phyloP scores from a whole-genome alignment of 1,139 yeast genomes.

The Debaryomycetaceae sp. region DNA sequence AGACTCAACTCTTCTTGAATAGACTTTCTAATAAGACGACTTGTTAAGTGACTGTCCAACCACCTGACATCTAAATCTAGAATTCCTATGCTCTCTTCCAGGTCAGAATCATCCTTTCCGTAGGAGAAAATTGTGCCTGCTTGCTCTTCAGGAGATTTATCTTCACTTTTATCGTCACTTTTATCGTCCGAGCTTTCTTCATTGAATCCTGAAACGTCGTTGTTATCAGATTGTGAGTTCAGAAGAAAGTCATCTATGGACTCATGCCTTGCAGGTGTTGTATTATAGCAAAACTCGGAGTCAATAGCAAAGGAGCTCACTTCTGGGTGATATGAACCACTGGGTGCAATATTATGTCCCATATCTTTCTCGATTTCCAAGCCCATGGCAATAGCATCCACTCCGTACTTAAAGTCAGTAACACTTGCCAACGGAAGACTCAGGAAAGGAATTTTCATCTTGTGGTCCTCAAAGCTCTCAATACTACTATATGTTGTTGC shows the following conservation, averaged over 20 bases:
- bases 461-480: background rate
- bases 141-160: background rate
- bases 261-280: background rate
- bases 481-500: background rate
- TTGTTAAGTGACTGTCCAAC: conserved; percentile 1
- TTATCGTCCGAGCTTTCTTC: background rate
- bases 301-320: background rate
- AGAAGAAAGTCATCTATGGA: background rate
- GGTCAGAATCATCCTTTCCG: conserved; percentile 4
- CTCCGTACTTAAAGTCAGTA: background rate
- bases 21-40: conserved; percentile 11
- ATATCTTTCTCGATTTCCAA: background rate
- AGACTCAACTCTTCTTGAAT: conserved; percentile 16
- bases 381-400: background rate
- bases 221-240: background rate
- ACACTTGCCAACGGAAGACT: background rate
- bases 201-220: background rate
- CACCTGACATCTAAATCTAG: conserved; percentile 2
- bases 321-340: background rate
- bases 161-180: background rate
- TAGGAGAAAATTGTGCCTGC: background rate
- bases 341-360: background rate
- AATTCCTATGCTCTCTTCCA: conserved; percentile 4
- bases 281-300: background rate
- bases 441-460: background rate